Percentiles rank a stretch among this genome's conserved stretches.
Conservation (phyloP, 257 asterid species). For the Scutellaria minor region DNA sequence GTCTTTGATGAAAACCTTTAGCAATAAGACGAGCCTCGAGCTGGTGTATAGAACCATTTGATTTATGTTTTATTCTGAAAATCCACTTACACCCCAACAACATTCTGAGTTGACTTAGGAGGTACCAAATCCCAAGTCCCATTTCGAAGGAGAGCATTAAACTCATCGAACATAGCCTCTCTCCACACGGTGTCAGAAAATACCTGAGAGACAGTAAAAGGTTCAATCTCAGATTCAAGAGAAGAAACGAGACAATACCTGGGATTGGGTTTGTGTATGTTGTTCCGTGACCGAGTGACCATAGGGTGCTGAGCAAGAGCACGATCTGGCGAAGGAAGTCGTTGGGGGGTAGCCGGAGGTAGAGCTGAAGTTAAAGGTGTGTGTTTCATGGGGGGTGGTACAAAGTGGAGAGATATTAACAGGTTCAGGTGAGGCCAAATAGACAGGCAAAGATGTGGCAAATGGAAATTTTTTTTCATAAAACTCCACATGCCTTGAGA, state of each 20-base stretch:
- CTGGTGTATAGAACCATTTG: no score
- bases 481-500: not conserved
- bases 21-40: no score
- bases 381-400: not conserved
- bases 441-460: not conserved
- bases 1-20: no score
- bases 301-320: not conserved
- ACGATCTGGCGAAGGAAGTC: not conserved
- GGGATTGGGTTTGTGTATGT: not conserved
- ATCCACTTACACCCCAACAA: no score
- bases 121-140: not conserved
- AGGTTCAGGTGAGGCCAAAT: not conserved
- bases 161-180: not conserved
- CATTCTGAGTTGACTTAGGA: not conserved
- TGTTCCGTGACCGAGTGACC: not conserved
- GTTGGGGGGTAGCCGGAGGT: not conserved
- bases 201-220: not conserved
- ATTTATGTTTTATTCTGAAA: no score
- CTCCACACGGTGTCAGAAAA: not conserved
- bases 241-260: not conserved
- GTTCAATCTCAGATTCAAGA: not conserved
- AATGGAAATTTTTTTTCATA: not conserved
- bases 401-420: not conserved
- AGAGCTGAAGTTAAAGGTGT: not conserved
- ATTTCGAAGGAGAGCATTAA: not conserved